Evolutionary conservation across 352 stramenopile genomes (phyloP).

Genomic region (Pythium periplocum): DNA sequence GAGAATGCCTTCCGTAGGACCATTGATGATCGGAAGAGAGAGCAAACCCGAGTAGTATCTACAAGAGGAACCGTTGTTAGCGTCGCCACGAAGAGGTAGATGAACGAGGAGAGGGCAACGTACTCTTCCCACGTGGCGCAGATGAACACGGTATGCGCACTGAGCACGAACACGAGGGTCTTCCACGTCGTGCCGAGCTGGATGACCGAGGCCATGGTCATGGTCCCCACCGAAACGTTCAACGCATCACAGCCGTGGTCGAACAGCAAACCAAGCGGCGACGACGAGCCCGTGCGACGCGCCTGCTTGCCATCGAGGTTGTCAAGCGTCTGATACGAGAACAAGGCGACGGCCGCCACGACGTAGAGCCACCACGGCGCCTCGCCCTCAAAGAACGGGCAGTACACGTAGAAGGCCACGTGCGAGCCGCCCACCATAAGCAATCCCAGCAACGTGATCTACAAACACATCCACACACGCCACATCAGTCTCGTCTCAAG

Average conservation of each 20-base stretch:
- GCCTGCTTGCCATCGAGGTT: constrained; percentile 85
- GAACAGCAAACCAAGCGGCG: constrained; percentile 75
- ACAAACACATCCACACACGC: background rate
- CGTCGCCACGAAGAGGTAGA: too few species aligned
- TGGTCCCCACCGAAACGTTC: constrained; percentile 76
- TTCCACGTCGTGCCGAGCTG: constrained; percentile 80
- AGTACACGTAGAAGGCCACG: constrained; percentile 59
- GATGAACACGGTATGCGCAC: constrained; percentile 76
- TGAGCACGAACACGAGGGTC: constrained; percentile 66
- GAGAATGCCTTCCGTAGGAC: constrained; percentile 94
- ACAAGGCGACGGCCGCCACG: constrained; percentile 48
- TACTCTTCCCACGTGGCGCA: constrained; percentile 87
- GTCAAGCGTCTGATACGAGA: constrained; percentile 78
- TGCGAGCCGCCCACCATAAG: constrained; percentile 61
- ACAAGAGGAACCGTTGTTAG: background rate
- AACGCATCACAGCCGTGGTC: constrained; percentile 82
- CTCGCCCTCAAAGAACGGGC: constrained; percentile 66
- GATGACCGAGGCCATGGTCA: constrained; percentile 76
- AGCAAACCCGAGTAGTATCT: constrained; percentile 94
- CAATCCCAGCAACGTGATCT: constrained; percentile 77
- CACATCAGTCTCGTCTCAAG: background rate
- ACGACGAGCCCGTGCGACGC: constrained; percentile 72
- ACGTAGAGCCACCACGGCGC: constrained; percentile 68
- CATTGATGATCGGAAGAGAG: constrained; percentile 95
- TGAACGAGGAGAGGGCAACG: constrained; percentile 4